Evolutionary conservation across 768 basidiomycete species (phyloP).

Genomic region (Gyrodon lividus): DNA sequence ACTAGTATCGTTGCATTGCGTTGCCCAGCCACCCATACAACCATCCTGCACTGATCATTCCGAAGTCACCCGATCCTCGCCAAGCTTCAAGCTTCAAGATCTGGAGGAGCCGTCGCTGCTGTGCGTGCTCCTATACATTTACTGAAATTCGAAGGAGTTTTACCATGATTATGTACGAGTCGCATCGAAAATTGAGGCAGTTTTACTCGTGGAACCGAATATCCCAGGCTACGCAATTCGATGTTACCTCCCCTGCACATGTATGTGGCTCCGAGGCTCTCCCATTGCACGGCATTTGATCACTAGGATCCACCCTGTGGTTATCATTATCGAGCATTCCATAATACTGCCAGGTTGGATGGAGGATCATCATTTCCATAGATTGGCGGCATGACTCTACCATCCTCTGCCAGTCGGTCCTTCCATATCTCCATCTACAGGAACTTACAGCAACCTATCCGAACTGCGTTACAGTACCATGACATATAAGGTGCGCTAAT

Average conservation of each 20-base stretch:
- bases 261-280: not conserved
- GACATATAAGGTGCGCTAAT: constrained; percentile 8
- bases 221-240: not conserved
- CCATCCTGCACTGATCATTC: not conserved
- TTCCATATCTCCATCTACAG: constrained; percentile 20
- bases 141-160: not conserved
- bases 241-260: not conserved
- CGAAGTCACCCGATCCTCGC: not conserved
- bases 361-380: not conserved
- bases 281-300: not conserved
- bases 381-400: constrained; percentile 2
- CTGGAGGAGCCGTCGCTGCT: not conserved
- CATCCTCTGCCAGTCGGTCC: constrained; percentile 11
- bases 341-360: not conserved
- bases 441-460: constrained; percentile 18
- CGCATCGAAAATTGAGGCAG: not conserved
- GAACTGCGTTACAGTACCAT: not conserved
- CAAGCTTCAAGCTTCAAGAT: not conserved
- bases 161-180: not conserved
- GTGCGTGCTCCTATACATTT: not conserved
- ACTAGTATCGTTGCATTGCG: too few relatives aligned
- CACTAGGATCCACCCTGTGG: constrained; percentile 21
- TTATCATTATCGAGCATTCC: constrained; percentile 4
- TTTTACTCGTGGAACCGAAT: not conserved
- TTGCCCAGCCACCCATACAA: not conserved